Conservation (phyloP, 441 rosid species). For the Arabidopsis hybrid region DNA sequence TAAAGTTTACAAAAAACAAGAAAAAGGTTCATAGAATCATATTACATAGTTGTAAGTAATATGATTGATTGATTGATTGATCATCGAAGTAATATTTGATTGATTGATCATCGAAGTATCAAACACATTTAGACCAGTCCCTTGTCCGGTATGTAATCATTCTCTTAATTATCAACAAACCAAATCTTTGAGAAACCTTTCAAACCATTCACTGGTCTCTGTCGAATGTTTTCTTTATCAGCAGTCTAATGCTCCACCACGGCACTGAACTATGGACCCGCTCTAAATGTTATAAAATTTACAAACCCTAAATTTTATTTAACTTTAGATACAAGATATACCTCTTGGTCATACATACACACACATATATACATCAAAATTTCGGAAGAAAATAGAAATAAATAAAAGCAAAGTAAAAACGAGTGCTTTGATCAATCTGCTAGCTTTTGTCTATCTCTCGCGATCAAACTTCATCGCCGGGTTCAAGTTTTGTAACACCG, state of each 20-base stretch:
- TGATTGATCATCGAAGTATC: too few relatives aligned
- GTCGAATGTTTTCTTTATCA: neutral
- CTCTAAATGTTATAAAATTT: neutral
- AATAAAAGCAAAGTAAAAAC: neutral
- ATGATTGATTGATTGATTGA: too few relatives aligned
- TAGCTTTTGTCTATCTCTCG: neutral
- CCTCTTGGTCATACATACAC: constrained; percentile 5
- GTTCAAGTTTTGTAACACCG: constrained; percentile 21
- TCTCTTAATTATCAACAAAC: neutral
- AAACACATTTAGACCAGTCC: too few relatives aligned
- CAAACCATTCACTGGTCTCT: neutral
- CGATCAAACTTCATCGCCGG: constrained; percentile 6
- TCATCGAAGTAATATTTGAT: too few relatives aligned
- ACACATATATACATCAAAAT: neutral
- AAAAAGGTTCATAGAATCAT: too few relatives aligned
- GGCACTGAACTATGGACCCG: too few relatives aligned
- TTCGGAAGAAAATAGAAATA: neutral
- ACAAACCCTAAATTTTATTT: neutral
- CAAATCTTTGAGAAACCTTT: neutral
- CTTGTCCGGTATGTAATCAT: neutral
- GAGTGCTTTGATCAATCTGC: neutral
- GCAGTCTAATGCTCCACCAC: too few relatives aligned
- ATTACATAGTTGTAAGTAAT: too few relatives aligned
- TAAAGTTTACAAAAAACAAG: too few relatives aligned
- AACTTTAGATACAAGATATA: neutral